These are phyloP conservation scores for Pseudonitzschia delicatissima DNA, from an alignment of 108 stramenopile species.

Conservation along the genomic window DNA sequence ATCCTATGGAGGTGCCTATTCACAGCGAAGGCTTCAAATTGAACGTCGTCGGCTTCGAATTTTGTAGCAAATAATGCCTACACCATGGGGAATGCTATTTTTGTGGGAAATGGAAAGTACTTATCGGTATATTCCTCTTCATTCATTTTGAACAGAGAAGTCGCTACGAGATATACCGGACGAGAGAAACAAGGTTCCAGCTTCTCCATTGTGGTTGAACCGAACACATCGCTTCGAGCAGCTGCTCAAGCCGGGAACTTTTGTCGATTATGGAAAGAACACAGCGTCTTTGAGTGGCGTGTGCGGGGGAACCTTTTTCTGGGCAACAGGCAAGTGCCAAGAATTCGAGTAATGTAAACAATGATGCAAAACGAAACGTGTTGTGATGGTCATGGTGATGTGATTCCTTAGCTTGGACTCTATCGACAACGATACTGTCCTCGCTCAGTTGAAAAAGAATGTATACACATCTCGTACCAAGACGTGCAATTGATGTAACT, in stretches of 20 bases:
- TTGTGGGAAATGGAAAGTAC: background rate
- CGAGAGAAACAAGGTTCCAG: background rate
- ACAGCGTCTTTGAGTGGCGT: slow-evolving; percentile 2
- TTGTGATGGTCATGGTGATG: no score
- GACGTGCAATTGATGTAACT: no score
- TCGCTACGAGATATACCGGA: background rate
- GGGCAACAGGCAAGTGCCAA: background rate
- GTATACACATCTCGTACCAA: no score
- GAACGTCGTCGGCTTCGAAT: slow-evolving; percentile 12
- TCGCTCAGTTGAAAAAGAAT: no score
- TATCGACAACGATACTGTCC: no score
- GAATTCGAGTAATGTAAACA: background rate
- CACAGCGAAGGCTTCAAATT: slow-evolving; percentile 8
- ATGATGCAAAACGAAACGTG: no score
- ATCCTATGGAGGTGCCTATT: slow-evolving; percentile 15
- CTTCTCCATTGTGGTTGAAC: background rate
- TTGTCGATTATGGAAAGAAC: slow-evolving; percentile 11
- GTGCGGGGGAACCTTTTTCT: slow-evolving; percentile 4
- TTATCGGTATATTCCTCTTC: background rate
- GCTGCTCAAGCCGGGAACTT: background rate
- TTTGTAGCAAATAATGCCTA: slow-evolving; percentile 16
- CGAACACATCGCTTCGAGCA: background rate
- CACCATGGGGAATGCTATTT: slow-evolving; percentile 10
- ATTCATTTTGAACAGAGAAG: background rate
- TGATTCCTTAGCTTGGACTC: no score